A percentile compares a stretch with the other conserved stretches of the same genome.
Conservation (phyloP, 75 land plant species). For the Sequoia sempervirens region DNA sequence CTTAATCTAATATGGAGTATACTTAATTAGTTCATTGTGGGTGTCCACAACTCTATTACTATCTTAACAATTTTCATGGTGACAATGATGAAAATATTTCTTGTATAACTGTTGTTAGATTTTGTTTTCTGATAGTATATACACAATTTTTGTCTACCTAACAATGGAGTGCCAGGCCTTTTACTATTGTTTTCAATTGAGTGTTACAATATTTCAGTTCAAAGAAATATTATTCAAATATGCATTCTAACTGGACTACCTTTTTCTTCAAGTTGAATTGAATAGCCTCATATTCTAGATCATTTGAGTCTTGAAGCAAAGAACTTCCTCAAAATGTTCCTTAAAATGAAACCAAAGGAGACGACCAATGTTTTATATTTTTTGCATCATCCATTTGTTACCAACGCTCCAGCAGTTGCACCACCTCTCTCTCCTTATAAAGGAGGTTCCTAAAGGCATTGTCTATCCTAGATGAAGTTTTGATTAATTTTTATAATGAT, state of each 20-base stretch:
- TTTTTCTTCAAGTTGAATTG: slow-evolving; percentile 21
- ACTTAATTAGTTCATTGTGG: background rate
- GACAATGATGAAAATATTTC: background rate
- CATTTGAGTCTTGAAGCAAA: slow-evolving; percentile 30
- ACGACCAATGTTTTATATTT: slow-evolving; percentile 35
- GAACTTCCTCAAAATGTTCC: slow-evolving; percentile 32
- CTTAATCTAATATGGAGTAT: background rate
- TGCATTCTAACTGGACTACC: background rate
- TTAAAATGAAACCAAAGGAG: slow-evolving; percentile 32
- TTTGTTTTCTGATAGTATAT: background rate
- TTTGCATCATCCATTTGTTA: slow-evolving; percentile 40
- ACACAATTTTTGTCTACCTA: background rate
- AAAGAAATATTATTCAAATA: background rate
- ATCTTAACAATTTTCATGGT: background rate
- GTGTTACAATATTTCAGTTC: background rate
- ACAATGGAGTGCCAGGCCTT: background rate
- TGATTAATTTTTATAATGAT: background rate
- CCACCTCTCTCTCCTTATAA: background rate
- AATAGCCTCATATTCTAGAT: slow-evolving; percentile 36
- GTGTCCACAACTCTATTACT: background rate
- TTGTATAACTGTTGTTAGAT: background rate
- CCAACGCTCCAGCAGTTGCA: slow-evolving; percentile 6
- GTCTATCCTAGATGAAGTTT: background rate
- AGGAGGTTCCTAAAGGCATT: background rate
- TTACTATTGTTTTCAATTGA: background rate